Conservation (phyloP, 768 basidiomycete species). For the Suillus ampliporus region DNA sequence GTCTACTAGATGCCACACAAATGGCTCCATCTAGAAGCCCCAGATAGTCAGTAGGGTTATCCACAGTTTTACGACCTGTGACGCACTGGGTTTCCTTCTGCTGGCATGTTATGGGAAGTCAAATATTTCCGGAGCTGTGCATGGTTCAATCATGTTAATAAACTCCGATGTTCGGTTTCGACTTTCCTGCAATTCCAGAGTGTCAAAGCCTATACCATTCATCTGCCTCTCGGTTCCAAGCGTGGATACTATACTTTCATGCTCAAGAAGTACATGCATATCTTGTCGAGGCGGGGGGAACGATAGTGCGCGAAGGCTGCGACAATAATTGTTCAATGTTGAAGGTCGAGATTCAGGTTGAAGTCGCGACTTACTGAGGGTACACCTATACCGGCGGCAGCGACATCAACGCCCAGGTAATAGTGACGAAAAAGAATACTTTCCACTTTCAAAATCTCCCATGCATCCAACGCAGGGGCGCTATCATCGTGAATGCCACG, state of each 20-base stretch:
- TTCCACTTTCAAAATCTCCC: neutral
- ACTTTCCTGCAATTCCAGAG: slow-evolving; percentile 1
- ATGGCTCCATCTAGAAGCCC: neutral
- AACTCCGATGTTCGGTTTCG: neutral
- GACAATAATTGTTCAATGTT: neutral
- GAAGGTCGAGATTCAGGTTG: neutral
- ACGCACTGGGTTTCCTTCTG: neutral
- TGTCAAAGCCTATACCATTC: neutral
- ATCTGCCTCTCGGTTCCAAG: neutral
- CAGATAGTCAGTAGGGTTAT: neutral
- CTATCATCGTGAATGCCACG: neutral
- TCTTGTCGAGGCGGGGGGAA: neutral
- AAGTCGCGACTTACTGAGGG: slow-evolving; percentile 3
- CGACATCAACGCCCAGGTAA: neutral
- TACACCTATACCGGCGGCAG: neutral
- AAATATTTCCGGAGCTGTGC: neutral
- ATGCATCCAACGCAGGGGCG: neutral
- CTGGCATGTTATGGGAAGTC: neutral
- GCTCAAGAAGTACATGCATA: neutral
- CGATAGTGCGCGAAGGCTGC: neutral
- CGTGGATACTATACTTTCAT: neutral
- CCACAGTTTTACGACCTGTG: neutral
- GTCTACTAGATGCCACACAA: neutral
- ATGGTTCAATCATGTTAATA: neutral
- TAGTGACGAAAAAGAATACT: neutral